phyloP scores from a whole-genome alignment of 768 basidiomycete species.

The Tricholoma matsutake region DNA sequence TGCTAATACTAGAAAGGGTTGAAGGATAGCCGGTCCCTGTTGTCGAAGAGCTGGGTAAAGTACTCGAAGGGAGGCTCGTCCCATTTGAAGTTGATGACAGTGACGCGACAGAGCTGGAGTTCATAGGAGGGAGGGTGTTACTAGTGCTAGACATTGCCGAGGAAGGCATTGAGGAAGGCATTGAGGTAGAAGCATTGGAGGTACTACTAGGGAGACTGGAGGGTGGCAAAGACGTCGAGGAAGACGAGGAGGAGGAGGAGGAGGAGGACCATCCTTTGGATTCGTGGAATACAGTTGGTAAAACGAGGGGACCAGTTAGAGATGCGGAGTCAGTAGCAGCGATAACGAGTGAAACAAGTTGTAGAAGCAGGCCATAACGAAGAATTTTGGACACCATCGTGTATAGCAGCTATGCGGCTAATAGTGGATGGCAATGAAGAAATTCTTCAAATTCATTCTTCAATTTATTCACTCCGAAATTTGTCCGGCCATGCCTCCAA shows the following conservation, averaged over 20 bases:
- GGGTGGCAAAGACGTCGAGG: neutral
- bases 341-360: no score
- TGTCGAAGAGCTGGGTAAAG: neutral
- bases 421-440: no score
- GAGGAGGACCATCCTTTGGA: no score
- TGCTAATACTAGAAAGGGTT: conserved; percentile 8
- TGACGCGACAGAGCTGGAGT: neutral
- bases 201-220: neutral
- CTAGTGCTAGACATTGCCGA: neutral
- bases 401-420: no score
- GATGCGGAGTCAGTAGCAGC: no score
- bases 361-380: no score
- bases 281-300: no score
- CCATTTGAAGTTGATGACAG: neutral
- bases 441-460: no score
- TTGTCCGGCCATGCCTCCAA: no score
- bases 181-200: neutral
- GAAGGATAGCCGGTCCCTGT: neutral
- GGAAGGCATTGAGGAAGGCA: neutral
- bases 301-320: no score
- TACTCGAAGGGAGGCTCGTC: neutral
- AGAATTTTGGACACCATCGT: no score
- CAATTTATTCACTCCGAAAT: no score
- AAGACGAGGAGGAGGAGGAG: neutral
- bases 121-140: neutral